Percentiles rank a stretch among this genome's conserved stretches.
Conservation (phyloP, 2,329 filamentous ascomycete species). For the Fusarium succisae region DNA sequence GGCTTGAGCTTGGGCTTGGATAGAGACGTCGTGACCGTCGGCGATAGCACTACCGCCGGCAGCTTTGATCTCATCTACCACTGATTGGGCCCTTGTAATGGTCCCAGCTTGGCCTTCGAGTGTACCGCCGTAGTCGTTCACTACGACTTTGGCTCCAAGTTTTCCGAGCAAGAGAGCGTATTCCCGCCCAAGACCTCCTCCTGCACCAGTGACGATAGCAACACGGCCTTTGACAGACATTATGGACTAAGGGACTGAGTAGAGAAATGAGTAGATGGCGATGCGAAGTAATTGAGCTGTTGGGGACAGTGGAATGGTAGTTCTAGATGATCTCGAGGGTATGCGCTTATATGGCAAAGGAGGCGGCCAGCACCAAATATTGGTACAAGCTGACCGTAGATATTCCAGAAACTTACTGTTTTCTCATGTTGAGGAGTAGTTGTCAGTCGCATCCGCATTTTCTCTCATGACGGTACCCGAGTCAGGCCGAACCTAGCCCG, state of each 20-base stretch:
- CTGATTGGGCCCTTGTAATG: background rate
- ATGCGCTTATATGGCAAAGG: background rate
- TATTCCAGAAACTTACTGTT: background rate
- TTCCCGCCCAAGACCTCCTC: background rate
- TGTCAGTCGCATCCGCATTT: background rate
- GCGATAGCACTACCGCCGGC: background rate
- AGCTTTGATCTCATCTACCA: background rate
- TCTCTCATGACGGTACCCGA: background rate
- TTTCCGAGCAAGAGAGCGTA: background rate
- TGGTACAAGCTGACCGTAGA: too few relatives aligned
- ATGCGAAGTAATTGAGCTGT: background rate
- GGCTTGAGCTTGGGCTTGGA: background rate
- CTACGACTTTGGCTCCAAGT: background rate
- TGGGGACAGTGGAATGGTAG: background rate
- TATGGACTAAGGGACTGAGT: rapidly evolving
- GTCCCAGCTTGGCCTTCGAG: background rate
- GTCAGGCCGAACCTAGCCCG: background rate
- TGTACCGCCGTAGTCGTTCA: background rate
- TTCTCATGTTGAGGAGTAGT: background rate
- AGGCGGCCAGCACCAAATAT: too few relatives aligned
- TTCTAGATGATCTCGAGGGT: background rate
- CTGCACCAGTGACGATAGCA: background rate
- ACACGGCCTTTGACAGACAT: background rate
- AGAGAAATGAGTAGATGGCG: background rate
- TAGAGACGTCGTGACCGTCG: background rate